phyloP scores from a whole-genome alignment of 2,329 filamentous ascomycete genomes.

The Nemania abortiva region DNA sequence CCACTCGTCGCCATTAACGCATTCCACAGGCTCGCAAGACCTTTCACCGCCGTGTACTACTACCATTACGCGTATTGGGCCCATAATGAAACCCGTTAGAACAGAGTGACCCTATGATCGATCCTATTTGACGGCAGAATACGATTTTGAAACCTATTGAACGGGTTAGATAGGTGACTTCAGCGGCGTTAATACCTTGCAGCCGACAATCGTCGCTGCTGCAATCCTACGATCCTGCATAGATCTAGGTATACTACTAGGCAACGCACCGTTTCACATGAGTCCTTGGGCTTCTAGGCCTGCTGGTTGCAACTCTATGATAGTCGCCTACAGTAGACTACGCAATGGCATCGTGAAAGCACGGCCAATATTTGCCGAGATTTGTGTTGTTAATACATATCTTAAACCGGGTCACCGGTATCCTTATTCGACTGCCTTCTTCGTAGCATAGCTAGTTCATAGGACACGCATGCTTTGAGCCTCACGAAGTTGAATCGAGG shows the following conservation, averaged over 20 bases:
- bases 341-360: not conserved
- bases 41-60: constrained; percentile 33
- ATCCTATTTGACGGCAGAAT: constrained; percentile 6
- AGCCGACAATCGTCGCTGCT: constrained; percentile 10
- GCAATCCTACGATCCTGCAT: constrained; percentile 8
- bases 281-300: constrained; percentile 13
- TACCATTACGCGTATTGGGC: constrained; percentile 11
- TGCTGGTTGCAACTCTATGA: constrained; percentile 6
- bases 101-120: constrained; percentile 1
- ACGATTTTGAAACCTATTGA: not conserved
- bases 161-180: not conserved
- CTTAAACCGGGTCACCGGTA: not conserved
- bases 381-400: not conserved
- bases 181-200: not conserved
- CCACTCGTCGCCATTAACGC: constrained; percentile 29
- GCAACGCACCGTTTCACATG: constrained; percentile 19
- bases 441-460: not conserved
- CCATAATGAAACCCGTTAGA: not conserved
- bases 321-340: not conserved
- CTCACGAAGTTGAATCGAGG: constrained; percentile 18
- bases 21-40: constrained; percentile 34
- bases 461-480: constrained; percentile 14
- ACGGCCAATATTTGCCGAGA: not conserved
- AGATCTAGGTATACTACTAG: constrained; percentile 1
- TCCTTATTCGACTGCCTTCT: not conserved